Base-by-base conservation (phyloP, 768 basidiomycete species). In the Crassisporium funariophilum region DNA sequence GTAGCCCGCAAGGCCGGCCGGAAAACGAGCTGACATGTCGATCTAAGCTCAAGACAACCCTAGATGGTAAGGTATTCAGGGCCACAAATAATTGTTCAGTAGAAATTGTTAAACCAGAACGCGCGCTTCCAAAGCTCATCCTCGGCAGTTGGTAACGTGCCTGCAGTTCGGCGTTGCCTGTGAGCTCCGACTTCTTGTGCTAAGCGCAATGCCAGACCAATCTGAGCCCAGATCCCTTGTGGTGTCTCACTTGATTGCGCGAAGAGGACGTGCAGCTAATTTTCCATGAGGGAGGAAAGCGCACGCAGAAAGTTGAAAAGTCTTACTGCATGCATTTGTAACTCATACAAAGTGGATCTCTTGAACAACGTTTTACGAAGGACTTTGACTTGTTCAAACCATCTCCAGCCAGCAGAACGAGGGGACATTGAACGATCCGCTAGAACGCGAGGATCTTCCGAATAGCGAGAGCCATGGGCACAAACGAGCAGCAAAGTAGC, bases 131-230 rank as follows among this genome's bases (percentile, higher is more conserved):
- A 88, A 16, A 86, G 70, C 60, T 92, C 88, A 44, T 84, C 77
- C 52, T 90, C 84, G 5, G 71, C 65, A 9, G 68, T 75, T 9
- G 72, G 73, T 5, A 43, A 39, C 12, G 48, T 41, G 37, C 47
- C 48, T 35, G 60, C 50, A 10, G 59, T 52, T 42, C 66, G 69
- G 21, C 75, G 64, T 46, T 71, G 46, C 36, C 61, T 62, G 63
- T 92, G 91, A 1, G 81, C 84, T 21, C 91, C 83, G 29, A 89
- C 79, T 52, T 93, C 89, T 59, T 89, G 83, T 1, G 83, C 80
- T 39, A 84, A 69, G 3, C 88, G 82, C 23, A 91, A 64, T n/a
- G 83, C 86, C 33, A 85, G 67, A 0, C 86, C 85, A 27, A 82
- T 72, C 6, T 81, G 70, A 4, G 75, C 75, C 88, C 88, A 91